Base-by-base conservation (phyloP, 352 stramenopile species). In the Phytophthora quininea region DNA sequence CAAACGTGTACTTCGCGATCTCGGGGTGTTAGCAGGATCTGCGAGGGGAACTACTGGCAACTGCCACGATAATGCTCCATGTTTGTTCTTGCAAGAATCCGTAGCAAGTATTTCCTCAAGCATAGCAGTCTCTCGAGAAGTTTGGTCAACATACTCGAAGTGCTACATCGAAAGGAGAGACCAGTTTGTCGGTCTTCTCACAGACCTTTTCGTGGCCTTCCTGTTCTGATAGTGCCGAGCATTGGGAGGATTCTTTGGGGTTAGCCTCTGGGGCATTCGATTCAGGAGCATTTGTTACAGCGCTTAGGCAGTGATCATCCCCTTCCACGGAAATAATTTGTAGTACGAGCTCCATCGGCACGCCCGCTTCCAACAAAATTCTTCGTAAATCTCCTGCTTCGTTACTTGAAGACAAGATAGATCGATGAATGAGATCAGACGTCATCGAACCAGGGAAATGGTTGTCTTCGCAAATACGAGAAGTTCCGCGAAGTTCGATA, bases 1-100 rank as follows among this genome's bases (percentile, higher is more conserved):
- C 82, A 57, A 91, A 91, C 2, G 80, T 89, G 49, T 86, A 76
- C 31, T 72, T 30, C 10, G 47, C 60, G 48, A 75, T 63, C 52
- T 68, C 67, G 33, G 46, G 33, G 29, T 71, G 62, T 75, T 54
- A 33, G 49, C 15, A 70, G 65, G 64, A 76, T 79, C 62, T 54
- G 46, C 10, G 45, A n/a, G 33, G 55, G 32, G 49, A 66, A 73
- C 60, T 63, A 62, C 40, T 30, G 64, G 47, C 50, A 71, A 24
- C 35, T 71, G 69, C 60, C 69, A 70, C 5, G 24, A 40, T 2
- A 40, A 47, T 29, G 69, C n/a, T 5, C 66, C 54, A 33, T 62
- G 29, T 37, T 27, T 46, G 24, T 0, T 3, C 3, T 32, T 52
- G 40, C 24, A 14, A 15, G 63, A 54, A 32, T 49, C 33, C 2